Base-by-base conservation (phyloP, 139 green algal species). In the Gonium pectorale region DNA sequence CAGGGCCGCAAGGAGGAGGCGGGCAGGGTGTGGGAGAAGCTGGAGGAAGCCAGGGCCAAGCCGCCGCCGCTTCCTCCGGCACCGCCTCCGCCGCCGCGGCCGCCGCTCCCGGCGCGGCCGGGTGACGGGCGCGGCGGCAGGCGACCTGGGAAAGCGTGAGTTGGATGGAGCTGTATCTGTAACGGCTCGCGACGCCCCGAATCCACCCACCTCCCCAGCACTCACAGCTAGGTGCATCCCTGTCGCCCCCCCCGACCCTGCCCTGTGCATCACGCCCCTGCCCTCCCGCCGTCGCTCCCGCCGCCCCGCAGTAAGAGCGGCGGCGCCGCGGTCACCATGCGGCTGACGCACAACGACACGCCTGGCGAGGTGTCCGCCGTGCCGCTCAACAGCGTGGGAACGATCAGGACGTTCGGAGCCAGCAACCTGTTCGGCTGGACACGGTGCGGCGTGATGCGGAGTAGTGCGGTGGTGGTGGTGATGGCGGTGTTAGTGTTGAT, bases 361-460 rank as follows among this genome's bases (percentile, higher is more conserved):
- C 60, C 77, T 7, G 77, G 22, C 62, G 49, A 64, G 26, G 13
- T 31, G 31, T 51, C 60, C 5, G 31, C 35, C n/a, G 43, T 51
- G 33, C 2, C 11, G 22, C 49, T 37, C 31, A 64, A 73, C 33
- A 64, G 21, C 21, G 59, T 41, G n/a, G 77, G 38, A 1, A 21
- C 49, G 43, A 19, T 83, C 31, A 38, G n/a, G 27, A 74, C 60
- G 24, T 83, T 83, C 41, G 77, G 62, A 24, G 77, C 77, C 41
- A 83, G 31, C 41, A 83, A 83, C 41, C 41, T 83, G 19, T 83
- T 74, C 22, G 77, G 77, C 8, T 83, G 77, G 77, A 83, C 77
- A 3, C 5, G 77, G 77, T 83, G 71, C 19, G 54, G 17, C 8
- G n/a, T 33, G 49, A 38, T 3, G 24, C 24, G 35, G 37, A n/a